Base-by-base conservation (phyloP, 176 grass and related monocot genomes). In the Coix lacrymajobi region DNA sequence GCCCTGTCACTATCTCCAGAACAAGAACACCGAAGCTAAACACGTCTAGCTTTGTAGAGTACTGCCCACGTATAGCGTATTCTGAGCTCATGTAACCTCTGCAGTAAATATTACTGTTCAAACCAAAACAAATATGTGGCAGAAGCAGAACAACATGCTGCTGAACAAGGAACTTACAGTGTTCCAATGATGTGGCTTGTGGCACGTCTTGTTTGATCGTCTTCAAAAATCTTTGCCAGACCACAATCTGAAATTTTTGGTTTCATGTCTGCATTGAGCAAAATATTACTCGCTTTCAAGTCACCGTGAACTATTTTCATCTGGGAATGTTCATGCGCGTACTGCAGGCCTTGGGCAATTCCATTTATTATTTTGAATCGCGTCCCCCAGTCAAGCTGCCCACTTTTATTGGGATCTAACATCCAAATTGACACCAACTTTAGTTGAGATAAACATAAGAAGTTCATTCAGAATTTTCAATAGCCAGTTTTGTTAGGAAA, bases 181-280 rank as follows among this genome's bases (percentile, higher is more conserved):
- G 90, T 92, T 43, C 90, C 90, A 24, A 80, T 71, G 11, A 92
- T 68, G 37, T 65, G 76, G 54, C n/a, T 77, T 45, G 90, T 92
- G 39, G 46, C 83, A 19, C 63, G 60, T 52, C 87, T 86, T 7
- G 69, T 85, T 15, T 82, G 37, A 31, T 84, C 77, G 0, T 54
- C 48, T 6, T 69, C n/a, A 4, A 92, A 82, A 3, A 92, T 78
- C 65, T 85, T 92, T 1, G 85, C 90, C 63, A 92, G 20, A 49
- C 90, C 90, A 76, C 88, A 92, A 49, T 92, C 90, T 66, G 90
- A 85, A 22, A 92, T 85, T 77, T 88, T 91, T n/a, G 24, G 52
- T 20, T 20, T 52, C 48, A 52, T 52, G 17, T 52, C 48, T 20
- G 48, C 48, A 20, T 91, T 85, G 33, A 88, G 33, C 26, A 91